A percentile compares a stretch with the other conserved stretches of the same genome.
Evolutionary conservation across 805 yeast species (phyloP).

Genomic region (Metschnikowia vanudenii): DNA sequence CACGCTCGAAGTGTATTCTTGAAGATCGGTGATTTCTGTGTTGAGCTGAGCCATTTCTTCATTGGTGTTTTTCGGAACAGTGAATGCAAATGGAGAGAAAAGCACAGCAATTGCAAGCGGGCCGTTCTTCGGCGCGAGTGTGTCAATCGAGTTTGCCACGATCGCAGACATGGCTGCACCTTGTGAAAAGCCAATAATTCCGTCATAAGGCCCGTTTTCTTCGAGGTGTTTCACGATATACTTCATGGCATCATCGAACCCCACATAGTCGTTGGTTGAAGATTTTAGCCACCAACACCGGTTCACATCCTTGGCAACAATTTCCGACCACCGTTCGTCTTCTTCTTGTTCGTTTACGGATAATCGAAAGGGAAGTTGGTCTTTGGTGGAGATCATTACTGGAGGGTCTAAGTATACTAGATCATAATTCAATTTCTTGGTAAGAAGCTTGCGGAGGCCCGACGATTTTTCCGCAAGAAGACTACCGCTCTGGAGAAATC

Average conservation of each 20-base stretch:
- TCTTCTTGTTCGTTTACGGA: conserved; percentile 28
- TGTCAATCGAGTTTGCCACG: conserved; percentile 24
- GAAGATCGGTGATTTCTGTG: conserved; percentile 23
- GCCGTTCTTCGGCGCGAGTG: conserved; percentile 25
- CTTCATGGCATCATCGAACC: conserved; percentile 29
- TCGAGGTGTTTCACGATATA: conserved; percentile 28
- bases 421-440: conserved; percentile 26
- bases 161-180: conserved; percentile 42
- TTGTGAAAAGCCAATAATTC: conserved; percentile 43
- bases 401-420: conserved; percentile 39
- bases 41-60: conserved; percentile 20
- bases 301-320: conserved; percentile 29
- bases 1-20: conserved; percentile 22
- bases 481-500: conserved; percentile 37
- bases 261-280: conserved; percentile 24
- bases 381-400: conserved; percentile 21
- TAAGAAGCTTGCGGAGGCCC: conserved; percentile 29
- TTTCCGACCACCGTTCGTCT: conserved; percentile 29
- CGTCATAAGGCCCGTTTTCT: conserved; percentile 42
- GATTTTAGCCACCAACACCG: conserved; percentile 38
- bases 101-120: conserved; percentile 29
- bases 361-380: conserved; percentile 31
- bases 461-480: conserved; percentile 34
- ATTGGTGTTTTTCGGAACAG: conserved; percentile 21
- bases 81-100: conserved; percentile 38